These are phyloP conservation scores for Pulveroboletus sp. DNA, from an alignment of 1,284 basidiomycete genomes.

Conservation along the genomic window DNA sequence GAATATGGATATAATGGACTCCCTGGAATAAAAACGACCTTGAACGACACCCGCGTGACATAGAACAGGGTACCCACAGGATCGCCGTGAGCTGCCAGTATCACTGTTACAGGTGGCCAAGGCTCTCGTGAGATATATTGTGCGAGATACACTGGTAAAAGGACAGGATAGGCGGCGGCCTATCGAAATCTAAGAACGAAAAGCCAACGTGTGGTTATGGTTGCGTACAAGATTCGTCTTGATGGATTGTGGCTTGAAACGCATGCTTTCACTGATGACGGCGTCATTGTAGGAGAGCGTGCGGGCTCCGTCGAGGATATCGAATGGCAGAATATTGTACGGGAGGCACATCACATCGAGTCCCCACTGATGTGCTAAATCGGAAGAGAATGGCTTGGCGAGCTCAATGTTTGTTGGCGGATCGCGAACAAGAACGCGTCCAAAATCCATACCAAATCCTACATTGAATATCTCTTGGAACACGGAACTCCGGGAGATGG, in stretches of 20 bases:
- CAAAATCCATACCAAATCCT: conserved; percentile 35
- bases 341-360: conserved; percentile 40
- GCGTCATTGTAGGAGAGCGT: conserved; percentile 27
- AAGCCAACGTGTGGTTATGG: neutral
- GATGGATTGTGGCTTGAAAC: conserved; percentile 38
- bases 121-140: conserved; percentile 33
- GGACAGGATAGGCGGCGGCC: conserved; percentile 45
- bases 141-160: conserved; percentile 44
- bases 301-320: conserved; percentile 29
- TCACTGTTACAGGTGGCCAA: conserved; percentile 37
- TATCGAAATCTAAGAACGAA: conserved; percentile 20
- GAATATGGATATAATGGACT: conserved; percentile 34
- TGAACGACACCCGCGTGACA: neutral
- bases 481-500: neutral
- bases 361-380: conserved; percentile 37
- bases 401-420: conserved; percentile 12
- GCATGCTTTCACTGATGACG: conserved; percentile 29
- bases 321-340: conserved; percentile 37
- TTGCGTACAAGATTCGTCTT: conserved; percentile 36
- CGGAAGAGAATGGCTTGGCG: conserved; percentile 38
- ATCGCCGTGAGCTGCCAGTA: conserved; percentile 36
- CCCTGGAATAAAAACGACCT: conserved; percentile 19
- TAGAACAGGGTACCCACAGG: conserved; percentile 26
- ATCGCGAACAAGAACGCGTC: conserved; percentile 31
- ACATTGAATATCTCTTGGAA: neutral